Percentiles rank a stretch among this genome's conserved stretches.
Conservation (phyloP, 2,329 filamentous ascomycete genomes). For the Cladorrhinum sp. region DNA sequence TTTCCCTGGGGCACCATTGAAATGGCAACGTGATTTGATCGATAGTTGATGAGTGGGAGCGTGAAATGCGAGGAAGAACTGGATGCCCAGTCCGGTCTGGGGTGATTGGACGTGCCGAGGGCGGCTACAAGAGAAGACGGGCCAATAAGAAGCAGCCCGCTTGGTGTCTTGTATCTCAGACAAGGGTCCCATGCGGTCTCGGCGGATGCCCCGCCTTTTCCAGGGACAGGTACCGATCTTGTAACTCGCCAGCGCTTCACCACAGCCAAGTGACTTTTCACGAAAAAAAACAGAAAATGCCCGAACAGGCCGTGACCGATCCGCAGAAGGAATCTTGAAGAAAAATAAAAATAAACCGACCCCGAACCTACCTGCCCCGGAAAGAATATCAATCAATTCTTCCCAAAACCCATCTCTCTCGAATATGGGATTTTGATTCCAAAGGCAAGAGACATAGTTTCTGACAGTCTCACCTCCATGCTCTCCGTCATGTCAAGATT, state of each 20-base stretch:
- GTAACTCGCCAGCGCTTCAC: constrained; percentile 26
- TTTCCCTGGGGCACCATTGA: constrained; percentile 2
- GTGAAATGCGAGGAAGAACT: constrained; percentile 8
- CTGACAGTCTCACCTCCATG: constrained; percentile 10
- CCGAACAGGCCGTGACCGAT: too few relatives aligned
- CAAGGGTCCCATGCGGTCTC: constrained; percentile 15
- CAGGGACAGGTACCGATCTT: constrained; percentile 23
- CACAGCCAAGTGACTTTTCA: constrained; percentile 23
- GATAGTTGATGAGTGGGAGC: constrained; percentile 12
- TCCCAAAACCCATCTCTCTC: not conserved
- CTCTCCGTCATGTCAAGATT: constrained; percentile 20
- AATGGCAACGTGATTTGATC: not conserved
- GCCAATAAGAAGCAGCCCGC: constrained; percentile 36
- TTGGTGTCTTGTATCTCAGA: constrained; percentile 23
- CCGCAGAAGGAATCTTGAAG: not conserved
- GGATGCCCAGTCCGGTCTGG: constrained; percentile 14
- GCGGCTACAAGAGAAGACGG: constrained; percentile 37
- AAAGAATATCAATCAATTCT: not conserved
- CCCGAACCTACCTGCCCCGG: not conserved
- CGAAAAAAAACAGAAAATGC: constrained; percentile 1
- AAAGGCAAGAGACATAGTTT: constrained; percentile 3
- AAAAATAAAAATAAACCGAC: not conserved
- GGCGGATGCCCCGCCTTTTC: constrained; percentile 9
- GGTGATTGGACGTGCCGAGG: constrained; percentile 34
- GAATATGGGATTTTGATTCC: not conserved